These are phyloP conservation scores for Neotropicomus parvogracilis DNA, from an alignment of 1,284 basidiomycete species.

Conservation along the genomic window DNA sequence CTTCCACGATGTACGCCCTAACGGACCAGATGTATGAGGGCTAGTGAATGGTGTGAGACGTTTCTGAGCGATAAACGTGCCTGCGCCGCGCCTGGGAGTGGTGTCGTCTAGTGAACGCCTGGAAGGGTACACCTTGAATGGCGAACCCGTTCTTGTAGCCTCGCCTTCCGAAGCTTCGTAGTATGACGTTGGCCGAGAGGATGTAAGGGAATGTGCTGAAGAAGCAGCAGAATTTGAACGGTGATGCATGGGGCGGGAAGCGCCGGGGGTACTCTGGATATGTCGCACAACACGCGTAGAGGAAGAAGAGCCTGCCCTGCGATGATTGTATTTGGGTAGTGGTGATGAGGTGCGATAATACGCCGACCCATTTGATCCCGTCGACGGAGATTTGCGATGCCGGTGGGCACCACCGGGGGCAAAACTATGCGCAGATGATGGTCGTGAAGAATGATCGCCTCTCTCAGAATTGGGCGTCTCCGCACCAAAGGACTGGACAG, in stretches of 20 bases:
- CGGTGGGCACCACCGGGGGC: slow-evolving; percentile 44
- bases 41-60: slow-evolving; percentile 63
- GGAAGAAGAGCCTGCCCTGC: slow-evolving; percentile 67
- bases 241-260: slow-evolving; percentile 45
- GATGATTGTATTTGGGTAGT: slow-evolving; percentile 61
- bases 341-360: slow-evolving; percentile 64
- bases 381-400: slow-evolving; percentile 72
- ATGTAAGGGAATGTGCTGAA: slow-evolving; percentile 65
- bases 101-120: slow-evolving; percentile 47
- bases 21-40: slow-evolving; percentile 40
- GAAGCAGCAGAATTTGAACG: slow-evolving; percentile 73
- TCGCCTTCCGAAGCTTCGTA: slow-evolving; percentile 73
- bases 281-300: slow-evolving; percentile 76
- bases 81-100: slow-evolving; percentile 42
- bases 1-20: slow-evolving; percentile 79
- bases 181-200: slow-evolving; percentile 69
- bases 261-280: slow-evolving; percentile 39
- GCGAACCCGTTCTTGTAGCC: slow-evolving; percentile 49
- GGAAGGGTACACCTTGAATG: slow-evolving; percentile 41
- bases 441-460: slow-evolving; percentile 68
- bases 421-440: slow-evolving; percentile 71
- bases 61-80: slow-evolving; percentile 73
- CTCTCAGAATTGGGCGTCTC: slow-evolving; percentile 77
- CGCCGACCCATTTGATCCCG: slow-evolving; percentile 66
- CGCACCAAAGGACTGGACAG: slow-evolving; percentile 62